Evolutionary conservation across 2,329 filamentous ascomycete genomes (phyloP), one percentile per base, ranked within the genome.

Genomic region (Knoxdaviesia proteae): DNA sequence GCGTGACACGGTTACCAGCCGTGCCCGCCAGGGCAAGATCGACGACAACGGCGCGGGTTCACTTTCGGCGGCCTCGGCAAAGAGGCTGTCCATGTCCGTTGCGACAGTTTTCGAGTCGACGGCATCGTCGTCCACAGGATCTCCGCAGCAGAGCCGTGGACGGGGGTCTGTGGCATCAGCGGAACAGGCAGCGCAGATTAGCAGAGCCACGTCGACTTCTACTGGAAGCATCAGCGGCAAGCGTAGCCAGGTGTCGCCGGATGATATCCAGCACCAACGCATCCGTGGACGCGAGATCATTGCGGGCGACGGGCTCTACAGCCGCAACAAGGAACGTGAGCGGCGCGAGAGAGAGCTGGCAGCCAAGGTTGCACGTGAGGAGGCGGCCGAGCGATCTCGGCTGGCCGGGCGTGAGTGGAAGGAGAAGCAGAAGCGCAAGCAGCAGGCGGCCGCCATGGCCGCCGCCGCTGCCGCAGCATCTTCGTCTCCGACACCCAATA

Each of bases 361-460:
- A 35, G 66, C 72, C 9, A 71, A 67, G 50, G 51, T 61, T 43
- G 72, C 73, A 6, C 62, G 74, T 38, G 67, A 74, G 49, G 62
- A 74, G 50, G 74, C 74, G 30, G 73, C 74, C 7, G 72, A 78
- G 55, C 63, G 69, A 50, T 73, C 71, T 43, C 64, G 74, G 43
- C 61, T 64, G 52, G 63, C 69, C 45, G 71, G 71, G 48, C 65
- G 72, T 34, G 69, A 75, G 49, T 77, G 74, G 72, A 72, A 72
- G 7, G 71, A 75, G 52, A 74, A 67, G 56, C 68, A 70, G 52
- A 61, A 61, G 35, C 59, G 54, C 11, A 67, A 62, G 51, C 57
- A 58, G 43, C 40, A 48, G 37, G 49, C 51, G 31, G 38, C 34
- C 5, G 41, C 30, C 20, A 20, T 20, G 20, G 20, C 20, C 20